Conservation (phyloP, 305 asterid species). For the Solanum chacoense region DNA sequence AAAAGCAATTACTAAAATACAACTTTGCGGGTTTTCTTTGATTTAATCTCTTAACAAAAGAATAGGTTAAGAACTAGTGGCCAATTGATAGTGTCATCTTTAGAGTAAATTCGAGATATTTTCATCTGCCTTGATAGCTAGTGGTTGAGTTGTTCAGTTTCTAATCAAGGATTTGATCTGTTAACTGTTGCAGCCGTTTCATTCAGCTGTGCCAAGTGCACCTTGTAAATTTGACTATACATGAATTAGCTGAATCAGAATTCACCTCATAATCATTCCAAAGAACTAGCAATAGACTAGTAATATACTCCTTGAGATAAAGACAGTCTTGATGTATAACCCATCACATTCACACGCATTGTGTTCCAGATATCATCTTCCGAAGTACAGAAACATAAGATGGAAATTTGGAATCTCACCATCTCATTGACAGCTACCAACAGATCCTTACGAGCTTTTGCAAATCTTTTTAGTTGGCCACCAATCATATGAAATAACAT, state of each 20-base stretch:
- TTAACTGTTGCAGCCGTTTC: background rate
- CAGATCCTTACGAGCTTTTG: conserved; percentile 96
- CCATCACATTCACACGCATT: background rate
- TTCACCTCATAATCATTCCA: background rate
- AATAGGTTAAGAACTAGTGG: background rate
- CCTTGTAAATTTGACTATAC: background rate
- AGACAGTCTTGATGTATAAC: background rate
- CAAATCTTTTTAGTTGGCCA: conserved; percentile 91
- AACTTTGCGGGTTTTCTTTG: background rate
- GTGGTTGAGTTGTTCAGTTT: background rate
- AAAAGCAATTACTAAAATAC: background rate
- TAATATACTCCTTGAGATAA: background rate
- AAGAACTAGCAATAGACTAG: background rate
- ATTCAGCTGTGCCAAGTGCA: background rate
- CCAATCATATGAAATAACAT: conserved; percentile 91
- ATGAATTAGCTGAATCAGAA: background rate
- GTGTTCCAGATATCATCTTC: background rate
- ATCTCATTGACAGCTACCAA: conserved; percentile 90
- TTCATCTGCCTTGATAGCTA: background rate
- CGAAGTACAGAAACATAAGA: background rate
- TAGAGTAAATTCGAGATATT: background rate
- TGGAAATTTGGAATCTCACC: conserved; percentile 45
- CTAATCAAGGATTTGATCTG: background rate
- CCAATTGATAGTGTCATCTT: background rate
- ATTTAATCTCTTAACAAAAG: background rate